Evolutionary conservation across 371 early-diverging fungal species (phyloP), one percentile per base, ranked within the genome.

Genomic region (Mucor indicus): DNA sequence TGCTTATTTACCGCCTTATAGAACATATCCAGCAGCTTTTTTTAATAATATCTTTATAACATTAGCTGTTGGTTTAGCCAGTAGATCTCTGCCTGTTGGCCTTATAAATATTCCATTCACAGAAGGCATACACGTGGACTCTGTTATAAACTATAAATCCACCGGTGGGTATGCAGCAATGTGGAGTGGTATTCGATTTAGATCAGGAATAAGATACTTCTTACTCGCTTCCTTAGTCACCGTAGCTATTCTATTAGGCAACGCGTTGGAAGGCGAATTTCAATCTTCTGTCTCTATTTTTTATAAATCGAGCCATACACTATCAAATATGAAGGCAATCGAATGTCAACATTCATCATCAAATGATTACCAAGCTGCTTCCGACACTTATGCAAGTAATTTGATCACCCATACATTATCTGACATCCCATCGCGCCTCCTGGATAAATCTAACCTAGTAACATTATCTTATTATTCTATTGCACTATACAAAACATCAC

Each of bases 1-100:
- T 21, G 22, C 37, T 7, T 24, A 32, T 10, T 15, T 55, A 7
- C 55, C 55, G 5, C 33, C 44, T 2, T 55, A 49, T 17, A 44
- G 55, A 30, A 55, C 55, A 1, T 55, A 55, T 27, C 55, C 55
- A 5, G 55, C 55, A 1, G 49, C 24, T 44, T 43, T 55, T 19
- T 19, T 55, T 10, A 49, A 48, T 9, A 44, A 37, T 1, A 4
- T 55, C 9, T 55, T 49, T 38, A 22, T 44, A 32, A 33, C 39
- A 9, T 33, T 55, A 17, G 50, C 35, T n/a, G 23, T 38, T 20
- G 32, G 39, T 1, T 21, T 48, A 0, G 55, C 40, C 10, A 25
- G 48, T 19, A 24, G 55, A 38, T 55, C 55, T 8, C 21, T 55
- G 1, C 36, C 44, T 12, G 48, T 55, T 5, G 55, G 38, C 9